phyloP scores from a whole-genome alignment of 2,329 filamentous ascomycete species.

The Xylaria sp. region DNA sequence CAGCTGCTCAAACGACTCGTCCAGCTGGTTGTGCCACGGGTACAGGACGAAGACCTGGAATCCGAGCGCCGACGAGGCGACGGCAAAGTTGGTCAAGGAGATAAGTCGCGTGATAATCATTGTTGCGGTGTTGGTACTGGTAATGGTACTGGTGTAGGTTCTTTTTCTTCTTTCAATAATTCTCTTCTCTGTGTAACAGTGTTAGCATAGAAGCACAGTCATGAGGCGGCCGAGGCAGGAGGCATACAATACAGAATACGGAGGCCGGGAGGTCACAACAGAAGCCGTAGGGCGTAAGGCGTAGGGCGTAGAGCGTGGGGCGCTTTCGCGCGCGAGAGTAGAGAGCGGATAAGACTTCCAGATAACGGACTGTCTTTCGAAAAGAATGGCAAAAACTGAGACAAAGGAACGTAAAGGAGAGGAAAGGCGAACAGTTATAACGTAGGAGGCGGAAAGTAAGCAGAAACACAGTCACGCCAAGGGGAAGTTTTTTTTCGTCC shows the following conservation, averaged over 20 bases:
- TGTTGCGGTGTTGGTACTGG: conserved; percentile 14
- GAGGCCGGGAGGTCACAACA: conserved; percentile 15
- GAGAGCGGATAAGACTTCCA: conserved; percentile 8
- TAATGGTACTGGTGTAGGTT: conserved; percentile 10
- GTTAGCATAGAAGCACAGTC: conserved; percentile 11
- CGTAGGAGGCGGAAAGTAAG: conserved; percentile 12
- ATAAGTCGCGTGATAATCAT: conserved; percentile 49
- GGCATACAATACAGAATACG: conserved; percentile 15
- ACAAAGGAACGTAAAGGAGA: conserved; percentile 7
- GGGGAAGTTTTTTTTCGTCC: conserved; percentile 17
- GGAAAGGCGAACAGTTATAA: conserved; percentile 8
- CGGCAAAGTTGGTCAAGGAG: conserved; percentile 66
- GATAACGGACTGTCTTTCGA: conserved; percentile 12
- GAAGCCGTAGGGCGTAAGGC: background rate
- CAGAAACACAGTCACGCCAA: conserved; percentile 6
- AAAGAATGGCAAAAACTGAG: conserved; percentile 5
- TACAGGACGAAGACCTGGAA: conserved; percentile 73
- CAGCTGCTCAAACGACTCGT: conserved; percentile 61
- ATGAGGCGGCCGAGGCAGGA: background rate
- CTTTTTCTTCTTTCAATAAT: conserved; percentile 9
- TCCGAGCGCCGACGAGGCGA: conserved; percentile 64
- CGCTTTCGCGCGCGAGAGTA: conserved; percentile 16
- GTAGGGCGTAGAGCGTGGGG: conserved; percentile 14
- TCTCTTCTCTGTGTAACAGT: conserved; percentile 10
- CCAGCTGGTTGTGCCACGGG: conserved; percentile 69